phyloP scores from a whole-genome alignment of 1,284 basidiomycete genomes.

The Veloporphyrellus conicus region DNA sequence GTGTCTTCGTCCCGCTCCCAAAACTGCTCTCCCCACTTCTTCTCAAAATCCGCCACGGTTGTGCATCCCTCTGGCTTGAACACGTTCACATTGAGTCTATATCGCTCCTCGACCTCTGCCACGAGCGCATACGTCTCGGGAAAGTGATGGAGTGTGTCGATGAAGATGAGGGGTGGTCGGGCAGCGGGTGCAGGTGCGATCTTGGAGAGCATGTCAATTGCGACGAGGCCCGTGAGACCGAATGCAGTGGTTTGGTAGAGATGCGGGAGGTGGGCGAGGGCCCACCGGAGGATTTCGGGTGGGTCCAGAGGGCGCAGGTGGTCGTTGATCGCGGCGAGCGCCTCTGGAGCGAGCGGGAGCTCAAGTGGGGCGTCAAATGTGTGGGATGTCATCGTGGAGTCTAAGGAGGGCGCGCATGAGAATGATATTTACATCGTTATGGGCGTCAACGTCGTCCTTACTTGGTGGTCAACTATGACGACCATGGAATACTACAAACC shows the following conservation, averaged over 20 bases:
- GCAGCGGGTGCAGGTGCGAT: conserved; percentile 43
- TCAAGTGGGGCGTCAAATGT: conserved; percentile 53
- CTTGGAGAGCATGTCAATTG: conserved; percentile 89
- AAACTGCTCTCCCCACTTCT: conserved; percentile 73
- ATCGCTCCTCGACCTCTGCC: conserved; percentile 72
- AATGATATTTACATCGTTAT: too few relatives aligned
- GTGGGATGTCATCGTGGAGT: conserved; percentile 11
- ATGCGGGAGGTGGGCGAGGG: conserved; percentile 68
- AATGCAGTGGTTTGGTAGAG: conserved; percentile 93
- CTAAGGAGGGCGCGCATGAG: not conserved
- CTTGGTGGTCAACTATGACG: not conserved
- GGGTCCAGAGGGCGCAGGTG: conserved; percentile 67
- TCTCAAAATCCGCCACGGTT: conserved; percentile 74
- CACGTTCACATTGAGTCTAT: conserved; percentile 69
- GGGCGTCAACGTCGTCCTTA: too few relatives aligned
- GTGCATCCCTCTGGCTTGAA: conserved; percentile 77
- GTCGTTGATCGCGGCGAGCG: conserved; percentile 68
- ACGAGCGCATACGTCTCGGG: conserved; percentile 87
- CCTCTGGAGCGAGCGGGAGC: conserved; percentile 61
- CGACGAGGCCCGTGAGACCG: conserved; percentile 86
- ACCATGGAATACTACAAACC: conserved; percentile 31
- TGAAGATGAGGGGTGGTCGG: conserved; percentile 75
- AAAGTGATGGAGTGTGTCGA: conserved; percentile 98
- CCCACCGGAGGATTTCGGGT: conserved; percentile 83
- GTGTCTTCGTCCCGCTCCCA: conserved; percentile 88